These are phyloP conservation scores for Candolleomyces aberdarensis DNA, from an alignment of 768 basidiomycete genomes.

Conservation along the genomic window DNA sequence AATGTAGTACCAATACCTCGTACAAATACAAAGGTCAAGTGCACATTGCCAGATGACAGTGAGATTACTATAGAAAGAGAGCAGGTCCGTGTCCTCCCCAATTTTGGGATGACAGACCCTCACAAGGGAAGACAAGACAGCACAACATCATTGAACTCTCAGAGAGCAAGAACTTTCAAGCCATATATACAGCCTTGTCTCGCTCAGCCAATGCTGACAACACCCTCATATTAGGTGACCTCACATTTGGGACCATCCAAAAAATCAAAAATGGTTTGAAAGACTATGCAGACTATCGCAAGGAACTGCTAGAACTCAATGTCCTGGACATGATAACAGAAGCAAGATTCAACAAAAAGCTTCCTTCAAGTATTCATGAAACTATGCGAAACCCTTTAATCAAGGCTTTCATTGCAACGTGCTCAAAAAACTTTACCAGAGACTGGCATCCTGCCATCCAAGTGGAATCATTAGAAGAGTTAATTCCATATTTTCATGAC, in stretches of 20 bases:
- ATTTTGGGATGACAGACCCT: conserved; percentile 30
- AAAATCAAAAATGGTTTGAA: conserved; percentile 18
- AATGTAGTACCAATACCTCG: conserved; percentile 29
- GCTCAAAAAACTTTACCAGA: background rate
- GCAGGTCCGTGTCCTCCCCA: conserved; percentile 24
- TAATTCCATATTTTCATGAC: too few species aligned
- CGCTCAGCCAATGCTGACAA: conserved; percentile 21
- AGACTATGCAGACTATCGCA: conserved; percentile 13
- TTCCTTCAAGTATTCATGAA: conserved; percentile 10
- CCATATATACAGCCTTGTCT: too few species aligned
- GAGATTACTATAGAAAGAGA: conserved; percentile 10
- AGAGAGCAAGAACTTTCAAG: conserved; percentile 12
- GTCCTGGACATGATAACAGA: conserved; percentile 26
- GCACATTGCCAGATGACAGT: conserved; percentile 17
- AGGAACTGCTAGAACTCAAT: conserved; percentile 27
- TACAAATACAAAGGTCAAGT: conserved; percentile 4
- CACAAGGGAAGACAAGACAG: conserved; percentile 21
- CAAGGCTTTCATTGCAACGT: conserved; percentile 3
- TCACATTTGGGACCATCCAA: conserved; percentile 16
- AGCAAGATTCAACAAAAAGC: conserved; percentile 10
- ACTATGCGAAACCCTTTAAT: conserved; percentile 16
- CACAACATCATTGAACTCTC: conserved; percentile 24
- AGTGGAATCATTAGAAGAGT: background rate
- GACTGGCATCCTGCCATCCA: background rate
- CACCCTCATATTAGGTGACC: conserved; percentile 24